Evolutionary conservation across 2,329 filamentous ascomycete genomes (phyloP).

Genomic region (Aspergillus sp.): DNA sequence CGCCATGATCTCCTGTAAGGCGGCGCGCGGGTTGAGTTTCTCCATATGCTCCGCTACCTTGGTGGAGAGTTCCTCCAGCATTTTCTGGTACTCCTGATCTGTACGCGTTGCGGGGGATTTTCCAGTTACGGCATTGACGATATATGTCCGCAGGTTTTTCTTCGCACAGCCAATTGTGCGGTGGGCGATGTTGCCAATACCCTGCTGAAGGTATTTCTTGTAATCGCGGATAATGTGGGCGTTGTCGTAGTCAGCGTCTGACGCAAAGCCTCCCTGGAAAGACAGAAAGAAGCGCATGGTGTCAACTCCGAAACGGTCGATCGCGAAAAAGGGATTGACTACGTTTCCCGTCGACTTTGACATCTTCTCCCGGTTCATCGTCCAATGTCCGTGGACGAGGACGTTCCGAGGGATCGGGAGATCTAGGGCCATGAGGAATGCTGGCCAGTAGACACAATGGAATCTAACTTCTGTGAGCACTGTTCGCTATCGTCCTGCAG

Average conservation of each 20-base stretch:
- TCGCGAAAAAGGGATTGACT: constrained; percentile 88
- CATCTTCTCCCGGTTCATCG: constrained; percentile 89
- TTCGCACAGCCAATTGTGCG: constrained; percentile 67
- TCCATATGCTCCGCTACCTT: constrained; percentile 60
- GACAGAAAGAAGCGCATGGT: constrained; percentile 86
- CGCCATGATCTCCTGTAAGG: constrained; percentile 64
- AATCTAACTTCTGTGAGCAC: constrained; percentile 52
- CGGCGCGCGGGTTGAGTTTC: constrained; percentile 61
- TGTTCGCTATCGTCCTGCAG: neutral
- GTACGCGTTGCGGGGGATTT: constrained; percentile 28
- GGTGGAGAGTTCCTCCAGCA: constrained; percentile 42
- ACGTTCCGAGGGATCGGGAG: constrained; percentile 76
- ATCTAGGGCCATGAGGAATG: constrained; percentile 84
- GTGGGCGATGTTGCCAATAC: constrained; percentile 76
- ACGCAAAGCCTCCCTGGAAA: constrained; percentile 70
- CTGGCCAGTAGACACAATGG: constrained; percentile 97
- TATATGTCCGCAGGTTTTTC: constrained; percentile 66
- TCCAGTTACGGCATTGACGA: constrained; percentile 43
- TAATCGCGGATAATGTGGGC: constrained; percentile 71
- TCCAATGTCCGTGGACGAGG: constrained; percentile 93
- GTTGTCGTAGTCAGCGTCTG: constrained; percentile 87
- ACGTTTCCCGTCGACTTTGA: constrained; percentile 94
- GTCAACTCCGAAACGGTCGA: constrained; percentile 86
- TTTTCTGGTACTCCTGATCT: constrained; percentile 37
- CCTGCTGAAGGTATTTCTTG: constrained; percentile 73